Evolutionary conservation across 352 stramenopile genomes (phyloP).

Genomic region (Pythium brachiatum): DNA sequence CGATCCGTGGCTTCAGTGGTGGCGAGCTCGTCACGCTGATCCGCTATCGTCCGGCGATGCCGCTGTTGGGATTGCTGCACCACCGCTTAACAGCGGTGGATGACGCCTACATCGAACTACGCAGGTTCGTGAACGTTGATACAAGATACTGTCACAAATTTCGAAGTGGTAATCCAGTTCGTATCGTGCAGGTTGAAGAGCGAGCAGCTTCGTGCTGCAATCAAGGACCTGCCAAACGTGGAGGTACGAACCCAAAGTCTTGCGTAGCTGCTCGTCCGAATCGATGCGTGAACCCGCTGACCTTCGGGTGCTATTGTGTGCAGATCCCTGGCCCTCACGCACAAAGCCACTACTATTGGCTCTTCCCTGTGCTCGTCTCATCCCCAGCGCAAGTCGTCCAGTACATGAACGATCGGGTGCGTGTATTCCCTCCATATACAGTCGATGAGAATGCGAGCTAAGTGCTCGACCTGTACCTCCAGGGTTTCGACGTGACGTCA

Average conservation of each 20-base stretch:
- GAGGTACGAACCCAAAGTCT: constrained; percentile 32
- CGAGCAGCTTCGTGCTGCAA: constrained; percentile 49
- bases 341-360: constrained; percentile 76
- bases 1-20: constrained; percentile 77
- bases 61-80: constrained; percentile 67
- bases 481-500: constrained; percentile 82
- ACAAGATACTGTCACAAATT: no score
- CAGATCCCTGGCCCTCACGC: constrained; percentile 62
- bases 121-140: constrained; percentile 28
- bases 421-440: background rate
- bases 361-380: constrained; percentile 74
- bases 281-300: background rate
- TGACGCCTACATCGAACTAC: constrained; percentile 63
- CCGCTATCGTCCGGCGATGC: constrained; percentile 72
- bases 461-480: background rate
- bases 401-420: constrained; percentile 75
- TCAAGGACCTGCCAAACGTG: constrained; percentile 56
- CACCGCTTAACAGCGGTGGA: constrained; percentile 67
- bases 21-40: constrained; percentile 76
- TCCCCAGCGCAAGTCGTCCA: constrained; percentile 46
- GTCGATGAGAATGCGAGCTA: no score
- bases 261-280: background rate
- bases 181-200: constrained; percentile 44
- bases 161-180: no score
- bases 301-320: background rate